Evolutionary conservation across 1,284 basidiomycete species (phyloP).

Genomic region (Marasmius oreades): DNA sequence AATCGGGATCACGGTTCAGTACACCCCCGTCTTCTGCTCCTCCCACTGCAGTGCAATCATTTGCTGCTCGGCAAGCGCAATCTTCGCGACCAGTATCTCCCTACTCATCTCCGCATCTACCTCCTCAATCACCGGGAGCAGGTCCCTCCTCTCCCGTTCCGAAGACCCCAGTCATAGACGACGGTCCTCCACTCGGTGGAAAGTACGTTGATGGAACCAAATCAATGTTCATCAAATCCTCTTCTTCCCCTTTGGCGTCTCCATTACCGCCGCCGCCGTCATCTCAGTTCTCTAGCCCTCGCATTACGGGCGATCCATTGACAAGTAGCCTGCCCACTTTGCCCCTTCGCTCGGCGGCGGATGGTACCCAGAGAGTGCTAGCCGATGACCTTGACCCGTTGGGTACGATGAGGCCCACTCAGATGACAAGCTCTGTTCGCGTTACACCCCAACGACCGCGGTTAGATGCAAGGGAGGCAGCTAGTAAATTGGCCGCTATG

Average conservation of each 20-base stretch:
- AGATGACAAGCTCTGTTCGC: constrained; percentile 66
- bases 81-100: constrained; percentile 12
- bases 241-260: constrained; percentile 33
- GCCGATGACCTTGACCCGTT: constrained; percentile 55
- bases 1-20: neutral
- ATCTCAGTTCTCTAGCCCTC: constrained; percentile 23
- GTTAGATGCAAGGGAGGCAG: constrained; percentile 78
- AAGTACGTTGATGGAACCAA: constrained; percentile 68
- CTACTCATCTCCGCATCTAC: constrained; percentile 20
- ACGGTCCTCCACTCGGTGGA: constrained; percentile 54
- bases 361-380: constrained; percentile 22
- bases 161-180: constrained; percentile 22
- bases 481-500: constrained; percentile 85
- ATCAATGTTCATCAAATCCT: constrained; percentile 66
- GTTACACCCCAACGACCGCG: constrained; percentile 63
- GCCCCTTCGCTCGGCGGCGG: constrained; percentile 8
- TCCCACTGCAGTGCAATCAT: constrained; percentile 19
- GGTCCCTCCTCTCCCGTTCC: constrained; percentile 41
- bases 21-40: constrained; percentile 21
- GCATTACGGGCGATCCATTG: constrained; percentile 10
- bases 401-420: constrained; percentile 50
- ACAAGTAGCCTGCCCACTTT: constrained; percentile 7
- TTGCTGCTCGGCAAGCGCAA: constrained; percentile 21
- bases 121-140: constrained; percentile 48
- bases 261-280: constrained; percentile 19